Percentiles rank a stretch among this genome's conserved stretches.
These are phyloP conservation scores for Chenopodium formosanum DNA, from an alignment of 148 eudicot genomes.

Conservation along the genomic window DNA sequence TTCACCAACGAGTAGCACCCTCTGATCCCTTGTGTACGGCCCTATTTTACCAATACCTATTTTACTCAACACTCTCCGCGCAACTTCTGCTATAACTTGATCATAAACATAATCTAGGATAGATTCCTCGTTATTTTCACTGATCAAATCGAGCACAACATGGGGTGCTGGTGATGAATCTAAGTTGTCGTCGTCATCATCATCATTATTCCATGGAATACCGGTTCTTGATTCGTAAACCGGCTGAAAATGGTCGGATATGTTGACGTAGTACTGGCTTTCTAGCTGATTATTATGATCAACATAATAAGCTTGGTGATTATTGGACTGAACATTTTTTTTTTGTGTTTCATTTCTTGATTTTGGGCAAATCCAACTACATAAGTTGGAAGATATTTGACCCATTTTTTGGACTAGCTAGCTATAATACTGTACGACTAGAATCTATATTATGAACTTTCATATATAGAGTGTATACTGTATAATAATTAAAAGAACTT, in stretches of 20 bases:
- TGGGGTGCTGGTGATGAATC: neutral
- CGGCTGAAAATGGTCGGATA: neutral
- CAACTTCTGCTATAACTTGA: neutral
- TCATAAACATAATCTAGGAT: neutral
- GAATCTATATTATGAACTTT: neutral
- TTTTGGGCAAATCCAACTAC: neutral
- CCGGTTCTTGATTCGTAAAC: neutral
- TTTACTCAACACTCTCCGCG: neutral
- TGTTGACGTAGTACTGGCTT: slow-evolving; percentile 14
- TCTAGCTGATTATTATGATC: neutral
- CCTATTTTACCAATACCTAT: slow-evolving; percentile 11
- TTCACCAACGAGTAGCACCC: slow-evolving; percentile 23
- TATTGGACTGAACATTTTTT: neutral
- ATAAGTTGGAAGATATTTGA: slow-evolving; percentile 15
- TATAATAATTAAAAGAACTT: too few species aligned
- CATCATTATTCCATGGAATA: too few species aligned
- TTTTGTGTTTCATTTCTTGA: neutral
- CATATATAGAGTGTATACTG: too few species aligned
- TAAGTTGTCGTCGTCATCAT: neutral
- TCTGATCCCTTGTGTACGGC: slow-evolving; percentile 5
- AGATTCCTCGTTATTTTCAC: neutral
- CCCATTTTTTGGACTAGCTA: slow-evolving; percentile 7
- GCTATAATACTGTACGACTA: neutral
- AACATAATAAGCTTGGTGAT: neutral
- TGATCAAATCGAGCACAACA: neutral